Percentiles rank a stretch among this genome's conserved stretches.
Evolutionary conservation across 2,329 filamentous ascomycete species (phyloP).

Genomic region (Cyphellophora europaea): DNA sequence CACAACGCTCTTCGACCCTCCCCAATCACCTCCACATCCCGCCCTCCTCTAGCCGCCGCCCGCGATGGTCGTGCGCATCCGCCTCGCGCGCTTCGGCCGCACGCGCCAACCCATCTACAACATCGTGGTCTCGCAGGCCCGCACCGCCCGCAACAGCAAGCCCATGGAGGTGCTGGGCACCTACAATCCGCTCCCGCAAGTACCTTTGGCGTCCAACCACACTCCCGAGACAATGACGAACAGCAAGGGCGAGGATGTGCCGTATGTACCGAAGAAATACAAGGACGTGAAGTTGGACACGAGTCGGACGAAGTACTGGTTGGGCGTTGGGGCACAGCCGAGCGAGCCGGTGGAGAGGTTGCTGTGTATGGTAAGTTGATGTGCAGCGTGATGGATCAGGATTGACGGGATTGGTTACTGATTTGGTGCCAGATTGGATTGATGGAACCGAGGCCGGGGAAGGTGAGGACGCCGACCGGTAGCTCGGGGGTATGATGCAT

Average conservation of each 20-base stretch:
- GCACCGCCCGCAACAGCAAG: constrained; percentile 80
- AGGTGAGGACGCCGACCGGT: no score
- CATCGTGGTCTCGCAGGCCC: constrained; percentile 87
- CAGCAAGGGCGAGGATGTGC: constrained; percentile 36
- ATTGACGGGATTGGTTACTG: constrained; percentile 1
- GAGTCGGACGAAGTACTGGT: constrained; percentile 80
- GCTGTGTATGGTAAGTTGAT: constrained; percentile 60
- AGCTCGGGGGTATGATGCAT: no score
- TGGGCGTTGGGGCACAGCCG: constrained; percentile 92
- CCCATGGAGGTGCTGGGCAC: constrained; percentile 85
- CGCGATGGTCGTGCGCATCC: constrained; percentile 85
- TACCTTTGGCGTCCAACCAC: constrained; percentile 25
- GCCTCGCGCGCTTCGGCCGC: constrained; percentile 86
- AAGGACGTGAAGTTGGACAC: constrained; percentile 89
- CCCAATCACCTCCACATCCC: constrained; percentile 2
- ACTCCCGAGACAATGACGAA: constrained; percentile 11
- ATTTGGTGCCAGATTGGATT: constrained; percentile 12
- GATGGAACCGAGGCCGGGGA: constrained; percentile 13
- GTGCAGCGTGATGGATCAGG: not conserved
- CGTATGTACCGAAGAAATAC: constrained; percentile 54
- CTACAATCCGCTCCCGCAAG: constrained; percentile 51
- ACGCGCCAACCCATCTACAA: constrained; percentile 90
- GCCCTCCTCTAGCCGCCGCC: not conserved
- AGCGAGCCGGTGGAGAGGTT: constrained; percentile 83
- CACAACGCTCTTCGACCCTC: constrained; percentile 7